phyloP scores from a whole-genome alignment of 768 basidiomycete species.

The Mycena kentingensis region DNA sequence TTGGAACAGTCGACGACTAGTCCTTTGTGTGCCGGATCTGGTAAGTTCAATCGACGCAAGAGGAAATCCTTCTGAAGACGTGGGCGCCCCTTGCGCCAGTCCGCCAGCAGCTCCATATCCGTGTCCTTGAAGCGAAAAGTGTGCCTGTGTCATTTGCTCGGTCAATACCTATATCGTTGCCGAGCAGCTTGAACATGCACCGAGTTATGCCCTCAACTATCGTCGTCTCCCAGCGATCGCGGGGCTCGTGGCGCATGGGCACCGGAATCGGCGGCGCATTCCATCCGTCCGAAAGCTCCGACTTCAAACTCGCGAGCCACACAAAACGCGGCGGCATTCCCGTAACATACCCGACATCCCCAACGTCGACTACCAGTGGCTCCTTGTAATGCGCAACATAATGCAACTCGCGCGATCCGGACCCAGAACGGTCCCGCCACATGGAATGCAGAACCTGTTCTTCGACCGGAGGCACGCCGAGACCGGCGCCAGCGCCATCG shows the following conservation, averaged over 20 bases:
- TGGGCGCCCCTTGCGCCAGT: slow-evolving; percentile 6
- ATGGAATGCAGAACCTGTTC: slow-evolving; percentile 3
- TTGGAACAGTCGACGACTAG: slow-evolving; percentile 11
- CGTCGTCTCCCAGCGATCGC: not conserved
- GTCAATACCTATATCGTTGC: not conserved
- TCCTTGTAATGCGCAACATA: slow-evolving; percentile 14
- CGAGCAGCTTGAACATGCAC: not conserved
- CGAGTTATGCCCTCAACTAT: slow-evolving; percentile 1
- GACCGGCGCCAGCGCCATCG: not conserved
- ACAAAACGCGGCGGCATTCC: slow-evolving; percentile 6
- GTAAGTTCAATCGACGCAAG: slow-evolving; percentile 10
- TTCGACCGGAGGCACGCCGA: not conserved
- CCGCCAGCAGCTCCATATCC: not conserved
- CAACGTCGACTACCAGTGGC: slow-evolving; percentile 8
- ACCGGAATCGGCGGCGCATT: not conserved
- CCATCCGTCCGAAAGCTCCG: not conserved
- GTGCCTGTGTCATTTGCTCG: not conserved
- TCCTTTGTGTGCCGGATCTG: not conserved
- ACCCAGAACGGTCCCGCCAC: no score
- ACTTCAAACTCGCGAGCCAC: not conserved
- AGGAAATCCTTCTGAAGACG: slow-evolving; percentile 6
- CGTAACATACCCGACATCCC: slow-evolving; percentile 12
- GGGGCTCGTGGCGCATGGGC: not conserved
- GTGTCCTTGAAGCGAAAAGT: slow-evolving; percentile 1
- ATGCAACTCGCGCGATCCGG: slow-evolving; percentile 14